phyloP scores from a whole-genome alignment of 352 stramenopile genomes.

The Globisporangium yorkense region DNA sequence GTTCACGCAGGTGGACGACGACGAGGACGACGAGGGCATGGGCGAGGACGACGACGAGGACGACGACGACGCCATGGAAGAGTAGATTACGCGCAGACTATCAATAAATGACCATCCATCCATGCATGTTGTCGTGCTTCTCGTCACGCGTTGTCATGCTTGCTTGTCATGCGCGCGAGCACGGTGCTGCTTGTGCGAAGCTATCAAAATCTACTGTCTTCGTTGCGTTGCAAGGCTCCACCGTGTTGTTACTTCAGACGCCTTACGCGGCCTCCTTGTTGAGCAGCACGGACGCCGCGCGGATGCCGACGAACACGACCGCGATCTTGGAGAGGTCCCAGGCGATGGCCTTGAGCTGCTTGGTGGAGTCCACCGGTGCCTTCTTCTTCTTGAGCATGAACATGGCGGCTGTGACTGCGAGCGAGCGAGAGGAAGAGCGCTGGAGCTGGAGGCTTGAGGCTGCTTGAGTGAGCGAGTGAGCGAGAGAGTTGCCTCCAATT shows the following conservation, averaged over 20 bases:
- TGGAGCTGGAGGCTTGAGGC: background rate
- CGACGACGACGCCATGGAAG: conserved; percentile 52
- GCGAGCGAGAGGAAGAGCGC: background rate
- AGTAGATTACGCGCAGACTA: conserved; percentile 10
- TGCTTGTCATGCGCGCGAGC: no score
- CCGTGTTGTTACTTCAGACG: background rate
- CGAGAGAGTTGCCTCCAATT: conserved; percentile 2
- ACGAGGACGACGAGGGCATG: conserved; percentile 43
- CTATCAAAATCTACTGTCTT: background rate
- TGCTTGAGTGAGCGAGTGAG: background rate
- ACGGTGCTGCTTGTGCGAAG: no score
- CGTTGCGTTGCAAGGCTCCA: background rate
- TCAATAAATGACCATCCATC: conserved; percentile 25
- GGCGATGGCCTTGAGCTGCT: conserved; percentile 69
- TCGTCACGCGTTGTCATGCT: no score
- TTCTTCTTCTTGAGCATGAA: conserved; percentile 90
- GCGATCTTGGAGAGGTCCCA: conserved; percentile 78
- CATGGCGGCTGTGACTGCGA: conserved; percentile 25
- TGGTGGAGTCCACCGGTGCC: conserved; percentile 66
- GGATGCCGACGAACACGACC: conserved; percentile 66
- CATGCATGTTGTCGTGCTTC: conserved; percentile 1
- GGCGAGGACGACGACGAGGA: conserved; percentile 43
- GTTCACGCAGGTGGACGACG: conserved; percentile 50
- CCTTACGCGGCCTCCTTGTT: conserved; percentile 51
- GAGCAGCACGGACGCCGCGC: conserved; percentile 60